phyloP scores from a whole-genome alignment of 352 stramenopile genomes.

The Phytophthora palmivora region DNA sequence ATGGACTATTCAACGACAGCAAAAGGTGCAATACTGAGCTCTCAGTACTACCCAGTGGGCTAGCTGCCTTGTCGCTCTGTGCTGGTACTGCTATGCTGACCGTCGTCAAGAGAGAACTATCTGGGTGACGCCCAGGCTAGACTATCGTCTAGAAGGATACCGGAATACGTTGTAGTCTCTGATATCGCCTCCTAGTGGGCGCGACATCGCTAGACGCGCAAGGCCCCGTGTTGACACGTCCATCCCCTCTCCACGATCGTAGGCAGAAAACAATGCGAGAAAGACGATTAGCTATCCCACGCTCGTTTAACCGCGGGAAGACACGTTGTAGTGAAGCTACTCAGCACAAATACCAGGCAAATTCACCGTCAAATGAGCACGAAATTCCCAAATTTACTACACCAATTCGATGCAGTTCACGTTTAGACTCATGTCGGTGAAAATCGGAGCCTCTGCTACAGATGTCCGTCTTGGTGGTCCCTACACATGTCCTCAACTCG shows the following conservation, averaged over 20 bases:
- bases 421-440: too few relatives aligned
- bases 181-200: slow-evolving; percentile 14
- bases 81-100: too few relatives aligned
- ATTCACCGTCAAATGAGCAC: not conserved
- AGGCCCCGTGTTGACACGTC: slow-evolving; percentile 18
- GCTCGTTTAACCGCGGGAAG: not conserved
- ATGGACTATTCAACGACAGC: too few relatives aligned
- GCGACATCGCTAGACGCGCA: slow-evolving; percentile 24
- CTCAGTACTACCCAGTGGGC: too few relatives aligned
- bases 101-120: not conserved
- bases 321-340: not conserved
- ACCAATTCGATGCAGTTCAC: too few relatives aligned
- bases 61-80: too few relatives aligned
- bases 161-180: slow-evolving; percentile 7
- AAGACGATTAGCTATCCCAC: slow-evolving; percentile 5
- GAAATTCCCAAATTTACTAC: not conserved
- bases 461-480: not conserved
- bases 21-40: too few relatives aligned
- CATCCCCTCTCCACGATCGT: slow-evolving; percentile 16
- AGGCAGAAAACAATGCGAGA: slow-evolving; percentile 8
- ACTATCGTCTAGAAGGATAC: slow-evolving; percentile 1
- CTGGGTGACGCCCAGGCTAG: not conserved
- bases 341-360: not conserved
- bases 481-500: slow-evolving; percentile 10
- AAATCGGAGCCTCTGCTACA: too few relatives aligned